These are phyloP conservation scores for Mortierella claussenii DNA, from an alignment of 192 early-diverging fungal genomes.

Conservation along the genomic window DNA sequence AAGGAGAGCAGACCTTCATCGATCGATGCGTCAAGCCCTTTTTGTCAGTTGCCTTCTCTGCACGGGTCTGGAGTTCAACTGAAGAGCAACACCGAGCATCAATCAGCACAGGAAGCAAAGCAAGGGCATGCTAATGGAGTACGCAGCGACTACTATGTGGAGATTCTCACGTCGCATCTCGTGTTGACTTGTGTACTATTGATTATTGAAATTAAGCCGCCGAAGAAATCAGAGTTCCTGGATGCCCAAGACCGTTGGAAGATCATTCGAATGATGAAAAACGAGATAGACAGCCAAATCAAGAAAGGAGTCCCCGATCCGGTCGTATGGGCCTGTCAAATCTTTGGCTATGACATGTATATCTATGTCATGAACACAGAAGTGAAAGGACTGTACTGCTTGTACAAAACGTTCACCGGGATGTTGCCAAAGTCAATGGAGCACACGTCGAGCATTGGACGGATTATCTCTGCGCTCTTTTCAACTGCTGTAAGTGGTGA, in stretches of 20 bases:
- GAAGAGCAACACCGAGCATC: conserved; percentile 16
- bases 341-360: conserved; percentile 19
- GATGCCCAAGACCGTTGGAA: conserved; percentile 21
- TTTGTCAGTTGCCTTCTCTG: conserved; percentile 24
- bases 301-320: conserved; percentile 17
- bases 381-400: conserved; percentile 8
- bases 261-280: conserved; percentile 28
- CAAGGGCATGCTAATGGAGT: conserved; percentile 10
- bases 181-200: conserved; percentile 7
- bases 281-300: conserved; percentile 19
- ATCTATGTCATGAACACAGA: conserved; percentile 20
- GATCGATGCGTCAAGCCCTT: conserved; percentile 12
- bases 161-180: not conserved
- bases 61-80: conserved; percentile 6
- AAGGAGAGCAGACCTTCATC: conserved; percentile 30
- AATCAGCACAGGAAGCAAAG: conserved; percentile 20
- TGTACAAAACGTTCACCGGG: conserved; percentile 15
- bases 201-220: conserved; percentile 21
- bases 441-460: conserved; percentile 17
- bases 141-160: conserved; percentile 24
- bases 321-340: conserved; percentile 25
- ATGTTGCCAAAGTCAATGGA: conserved; percentile 24
- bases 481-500: conserved; percentile 14
- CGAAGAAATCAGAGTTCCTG: conserved; percentile 10
- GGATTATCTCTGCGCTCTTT: conserved; percentile 21